Evolutionary conservation across 2,329 filamentous ascomycete genomes (phyloP).

Genomic region (Phyllosticta citribraziliensis): DNA sequence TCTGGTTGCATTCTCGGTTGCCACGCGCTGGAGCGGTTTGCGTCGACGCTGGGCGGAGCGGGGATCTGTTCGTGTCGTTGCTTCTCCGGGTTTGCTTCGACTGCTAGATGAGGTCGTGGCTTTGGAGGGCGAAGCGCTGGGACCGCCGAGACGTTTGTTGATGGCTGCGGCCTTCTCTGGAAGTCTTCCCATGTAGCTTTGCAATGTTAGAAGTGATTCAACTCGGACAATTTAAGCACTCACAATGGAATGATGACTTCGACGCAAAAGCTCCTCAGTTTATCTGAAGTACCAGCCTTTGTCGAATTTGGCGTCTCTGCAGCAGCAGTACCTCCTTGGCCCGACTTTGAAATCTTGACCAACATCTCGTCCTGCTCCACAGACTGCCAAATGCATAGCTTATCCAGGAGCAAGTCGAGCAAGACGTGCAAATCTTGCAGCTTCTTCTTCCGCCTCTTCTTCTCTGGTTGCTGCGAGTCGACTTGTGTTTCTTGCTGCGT

Average conservation of each 20-base stretch:
- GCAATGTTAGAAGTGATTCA: constrained; percentile 15
- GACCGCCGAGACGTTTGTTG: constrained; percentile 68
- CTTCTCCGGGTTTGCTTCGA: constrained; percentile 31
- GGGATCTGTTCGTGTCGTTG: constrained; percentile 15
- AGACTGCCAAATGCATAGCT: constrained; percentile 76
- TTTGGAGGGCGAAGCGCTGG: constrained; percentile 49
- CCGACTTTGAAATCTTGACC: constrained; percentile 16
- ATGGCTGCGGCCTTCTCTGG: constrained; percentile 60
- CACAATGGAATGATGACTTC: constrained; percentile 75
- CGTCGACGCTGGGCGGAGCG: constrained; percentile 32
- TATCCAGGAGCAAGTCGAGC: constrained; percentile 65
- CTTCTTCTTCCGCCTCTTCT: constrained; percentile 43
- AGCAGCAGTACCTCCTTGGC: constrained; percentile 15
- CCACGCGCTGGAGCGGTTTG: constrained; percentile 51
- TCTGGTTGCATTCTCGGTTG: constrained; percentile 42
- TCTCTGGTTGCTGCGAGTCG: constrained; percentile 17
- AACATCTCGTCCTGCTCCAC: constrained; percentile 49
- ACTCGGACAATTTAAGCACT: constrained; percentile 21
- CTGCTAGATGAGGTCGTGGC: constrained; percentile 33
- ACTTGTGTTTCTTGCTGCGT: constrained; percentile 14
- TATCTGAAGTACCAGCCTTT: constrained; percentile 39
- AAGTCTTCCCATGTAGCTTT: constrained; percentile 63
- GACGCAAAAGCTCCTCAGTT: constrained; percentile 65
- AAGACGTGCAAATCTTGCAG: constrained; percentile 56
- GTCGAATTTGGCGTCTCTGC: constrained; percentile 16